Conservation (phyloP, 1,284 basidiomycete species). For the Moniliella sp. region DNA sequence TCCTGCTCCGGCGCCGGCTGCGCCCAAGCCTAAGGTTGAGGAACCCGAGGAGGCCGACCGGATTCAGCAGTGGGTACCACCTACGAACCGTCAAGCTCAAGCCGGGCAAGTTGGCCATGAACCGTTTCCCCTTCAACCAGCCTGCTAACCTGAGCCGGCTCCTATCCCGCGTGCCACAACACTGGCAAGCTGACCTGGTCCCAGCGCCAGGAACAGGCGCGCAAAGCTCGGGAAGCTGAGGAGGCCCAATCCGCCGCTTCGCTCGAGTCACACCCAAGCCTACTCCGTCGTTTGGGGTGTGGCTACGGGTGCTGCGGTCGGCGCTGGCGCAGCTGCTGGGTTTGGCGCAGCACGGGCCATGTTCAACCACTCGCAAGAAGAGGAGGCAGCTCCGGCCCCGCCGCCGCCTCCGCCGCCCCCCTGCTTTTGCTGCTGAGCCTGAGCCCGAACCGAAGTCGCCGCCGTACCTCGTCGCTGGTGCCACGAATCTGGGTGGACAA, state of each 20-base stretch:
- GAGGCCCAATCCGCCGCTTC: no score
- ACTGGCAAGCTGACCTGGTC: slow-evolving; percentile 25
- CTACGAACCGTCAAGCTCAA: slow-evolving; percentile 23
- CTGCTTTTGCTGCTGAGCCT: slow-evolving; percentile 6
- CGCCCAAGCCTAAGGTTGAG: no score
- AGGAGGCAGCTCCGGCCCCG: slow-evolving; percentile 2
- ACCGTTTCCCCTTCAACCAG: slow-evolving; percentile 20
- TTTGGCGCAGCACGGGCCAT: not conserved
- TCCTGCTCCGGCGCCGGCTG: no score
- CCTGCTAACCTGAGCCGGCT: slow-evolving; percentile 7
- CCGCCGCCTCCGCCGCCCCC: slow-evolving; percentile 7
- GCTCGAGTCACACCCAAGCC: no score
- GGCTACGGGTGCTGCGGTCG: not conserved
- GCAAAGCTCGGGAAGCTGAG: slow-evolving; percentile 22
- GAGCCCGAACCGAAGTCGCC: not conserved
- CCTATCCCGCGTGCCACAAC: slow-evolving; percentile 5
- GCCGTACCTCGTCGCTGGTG: not conserved
- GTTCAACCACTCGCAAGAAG: no score
- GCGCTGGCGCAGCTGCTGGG: not conserved
- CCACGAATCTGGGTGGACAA: not conserved
- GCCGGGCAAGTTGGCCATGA: slow-evolving; percentile 26
- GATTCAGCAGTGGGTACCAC: slow-evolving; percentile 28
- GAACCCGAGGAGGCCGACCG: slow-evolving; percentile 23
- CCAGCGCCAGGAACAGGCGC: slow-evolving; percentile 25
- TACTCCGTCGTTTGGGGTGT: slow-evolving; percentile 1